phyloP scores from a whole-genome alignment of 108 stramenopile species.

The Skeletonema menzelii region DNA sequence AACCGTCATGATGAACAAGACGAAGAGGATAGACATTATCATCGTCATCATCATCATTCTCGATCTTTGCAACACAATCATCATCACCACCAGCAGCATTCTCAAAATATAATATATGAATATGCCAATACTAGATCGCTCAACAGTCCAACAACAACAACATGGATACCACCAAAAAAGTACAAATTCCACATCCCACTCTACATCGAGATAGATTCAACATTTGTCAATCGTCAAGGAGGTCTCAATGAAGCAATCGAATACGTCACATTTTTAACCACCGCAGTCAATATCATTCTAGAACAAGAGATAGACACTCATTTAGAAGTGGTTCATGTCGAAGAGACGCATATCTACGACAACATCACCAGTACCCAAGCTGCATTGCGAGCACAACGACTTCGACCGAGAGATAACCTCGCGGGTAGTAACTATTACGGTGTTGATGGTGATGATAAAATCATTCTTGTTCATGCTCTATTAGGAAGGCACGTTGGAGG shows the following conservation, averaged over 20 bases:
- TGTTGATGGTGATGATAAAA: slow-evolving; percentile 1
- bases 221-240: slow-evolving; percentile 31
- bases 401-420: neutral
- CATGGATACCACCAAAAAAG: slow-evolving; percentile 26
- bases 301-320: slow-evolving; percentile 45
- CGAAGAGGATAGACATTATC: neutral
- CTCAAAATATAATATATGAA: neutral
- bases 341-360: slow-evolving; percentile 27
- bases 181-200: slow-evolving; percentile 30
- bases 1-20: neutral
- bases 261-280: slow-evolving; percentile 38
- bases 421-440: neutral
- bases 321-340: slow-evolving; percentile 28
- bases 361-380: slow-evolving; percentile 15
- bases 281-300: slow-evolving; percentile 26
- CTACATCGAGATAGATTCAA: slow-evolving; percentile 22
- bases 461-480: slow-evolving; percentile 27
- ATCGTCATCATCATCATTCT: neutral
- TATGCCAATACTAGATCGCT: neutral
- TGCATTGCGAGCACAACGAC: slow-evolving; percentile 16
- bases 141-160: neutral
- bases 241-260: slow-evolving; percentile 12
- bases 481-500: slow-evolving; percentile 37
- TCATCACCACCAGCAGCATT: neutral
- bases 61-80: neutral